These are phyloP conservation scores for Psilocybe subaeruginosa DNA, from an alignment of 768 basidiomycete genomes.

Conservation along the genomic window DNA sequence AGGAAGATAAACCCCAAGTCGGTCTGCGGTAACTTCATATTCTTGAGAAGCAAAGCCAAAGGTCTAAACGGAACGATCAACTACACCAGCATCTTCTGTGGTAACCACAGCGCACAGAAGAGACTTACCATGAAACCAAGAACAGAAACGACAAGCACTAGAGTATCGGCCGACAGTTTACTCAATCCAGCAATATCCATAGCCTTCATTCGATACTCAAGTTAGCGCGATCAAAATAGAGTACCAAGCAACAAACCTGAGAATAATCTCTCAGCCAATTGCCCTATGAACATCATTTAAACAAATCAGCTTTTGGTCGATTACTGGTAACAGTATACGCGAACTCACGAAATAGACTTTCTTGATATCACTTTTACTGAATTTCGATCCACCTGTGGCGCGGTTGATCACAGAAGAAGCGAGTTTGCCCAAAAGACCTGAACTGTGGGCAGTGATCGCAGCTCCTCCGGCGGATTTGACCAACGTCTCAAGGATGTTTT, in stretches of 20 bases:
- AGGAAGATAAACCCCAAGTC: conserved; percentile 78
- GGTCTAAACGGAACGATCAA: conserved; percentile 37
- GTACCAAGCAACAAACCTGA: conserved; percentile 37
- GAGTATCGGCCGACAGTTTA: conserved; percentile 66
- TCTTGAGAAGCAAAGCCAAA: conserved; percentile 68
- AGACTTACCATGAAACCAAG: conserved; percentile 54
- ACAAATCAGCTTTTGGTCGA: neutral
- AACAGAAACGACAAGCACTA: conserved; percentile 60
- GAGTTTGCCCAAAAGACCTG: conserved; percentile 49
- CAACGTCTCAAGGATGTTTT: conserved; percentile 64
- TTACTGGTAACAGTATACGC: too few relatives aligned
- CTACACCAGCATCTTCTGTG: neutral
- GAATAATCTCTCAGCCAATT: conserved; percentile 78
- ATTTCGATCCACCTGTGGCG: conserved; percentile 58
- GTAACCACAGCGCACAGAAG: neutral
- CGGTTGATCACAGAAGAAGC: conserved; percentile 47
- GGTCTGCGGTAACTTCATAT: conserved; percentile 73
- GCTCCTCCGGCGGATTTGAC: conserved; percentile 56
- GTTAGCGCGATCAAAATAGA: conserved; percentile 1
- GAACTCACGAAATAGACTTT: conserved; percentile 62
- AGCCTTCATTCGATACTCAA: conserved; percentile 38
- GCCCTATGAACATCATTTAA: conserved; percentile 37
- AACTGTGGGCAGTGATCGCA: conserved; percentile 35
- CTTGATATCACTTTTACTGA: conserved; percentile 67
- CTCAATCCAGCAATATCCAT: conserved; percentile 74